Percentiles rank a stretch among this genome's conserved stretches.
These are phyloP conservation scores for Boletus insuetus DNA, from an alignment of 768 basidiomycete genomes.

Conservation along the genomic window DNA sequence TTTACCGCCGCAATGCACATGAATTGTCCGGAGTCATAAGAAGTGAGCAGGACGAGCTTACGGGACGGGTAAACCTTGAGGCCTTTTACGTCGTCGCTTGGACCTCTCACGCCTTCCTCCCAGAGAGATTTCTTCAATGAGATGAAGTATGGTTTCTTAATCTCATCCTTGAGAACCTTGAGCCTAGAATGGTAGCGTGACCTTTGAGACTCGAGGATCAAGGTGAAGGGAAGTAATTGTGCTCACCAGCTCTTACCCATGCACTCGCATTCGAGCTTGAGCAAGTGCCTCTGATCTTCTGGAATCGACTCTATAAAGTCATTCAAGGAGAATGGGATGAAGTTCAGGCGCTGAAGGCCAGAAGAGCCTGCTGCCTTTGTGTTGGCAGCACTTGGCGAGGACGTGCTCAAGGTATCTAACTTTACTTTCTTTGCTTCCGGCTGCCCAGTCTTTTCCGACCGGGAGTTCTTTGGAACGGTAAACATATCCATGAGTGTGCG, in stretches of 20 bases:
- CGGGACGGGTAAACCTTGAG: slow-evolving; percentile 77
- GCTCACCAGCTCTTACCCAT: slow-evolving; percentile 70
- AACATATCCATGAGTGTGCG: slow-evolving; percentile 68
- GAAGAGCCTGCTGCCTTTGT: slow-evolving; percentile 10
- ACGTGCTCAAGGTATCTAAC: slow-evolving; percentile 26
- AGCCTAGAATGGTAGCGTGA: slow-evolving; percentile 47
- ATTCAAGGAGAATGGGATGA: slow-evolving; percentile 64
- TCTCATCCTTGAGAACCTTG: slow-evolving; percentile 69
- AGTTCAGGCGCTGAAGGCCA: slow-evolving; percentile 45
- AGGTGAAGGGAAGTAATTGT: background rate
- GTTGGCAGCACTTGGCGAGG: slow-evolving; percentile 16
- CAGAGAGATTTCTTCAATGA: slow-evolving; percentile 67
- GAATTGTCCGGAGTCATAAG: slow-evolving; percentile 1
- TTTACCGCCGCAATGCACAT: slow-evolving; percentile 28
- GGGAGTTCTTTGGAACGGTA: slow-evolving; percentile 31
- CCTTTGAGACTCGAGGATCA: background rate
- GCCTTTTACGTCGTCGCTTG: slow-evolving; percentile 42
- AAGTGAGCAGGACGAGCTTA: slow-evolving; percentile 37
- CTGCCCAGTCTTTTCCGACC: slow-evolving; percentile 19
- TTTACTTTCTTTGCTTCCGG: slow-evolving; percentile 49
- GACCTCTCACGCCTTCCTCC: slow-evolving; percentile 57
- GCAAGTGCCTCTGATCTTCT: slow-evolving; percentile 54
- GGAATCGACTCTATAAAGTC: slow-evolving; percentile 52
- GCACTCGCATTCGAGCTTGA: slow-evolving; percentile 67
- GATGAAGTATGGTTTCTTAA: slow-evolving; percentile 76